Base-by-base conservation (phyloP, 768 basidiomycete genomes). In the Rhodotorula graminis region DNA sequence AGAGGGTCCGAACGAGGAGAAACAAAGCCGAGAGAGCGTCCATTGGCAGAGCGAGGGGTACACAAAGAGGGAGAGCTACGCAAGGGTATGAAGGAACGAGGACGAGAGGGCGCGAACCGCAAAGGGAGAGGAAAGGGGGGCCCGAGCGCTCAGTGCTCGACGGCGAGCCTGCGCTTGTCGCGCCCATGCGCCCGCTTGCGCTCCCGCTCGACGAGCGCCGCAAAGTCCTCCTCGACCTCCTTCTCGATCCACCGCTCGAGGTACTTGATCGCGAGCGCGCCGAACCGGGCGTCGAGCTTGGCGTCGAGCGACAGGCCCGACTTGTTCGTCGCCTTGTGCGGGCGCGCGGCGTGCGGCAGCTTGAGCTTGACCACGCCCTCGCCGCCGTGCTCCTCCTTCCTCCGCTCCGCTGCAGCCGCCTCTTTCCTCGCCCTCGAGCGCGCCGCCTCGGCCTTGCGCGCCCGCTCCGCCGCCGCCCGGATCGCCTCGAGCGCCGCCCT, bases 201-300 rank as follows among this genome's bases (percentile, higher is more conserved):
- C 58, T 42, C 37, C 37, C 37, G 25, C 25, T 52, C 21, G 4
- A 64, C 33, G 37, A 29, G 33, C 23, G 16, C 37, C 25, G 12
- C 33, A 33, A 64, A 50, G 47, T 64, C 62, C 37, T 40, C 19
- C 62, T 64, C 49, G 50, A 64, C 62, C 50, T 64, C 62, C 50
- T 64, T 33, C 27, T 64, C 49, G 50, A 64, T 52, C 25, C 37
- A 64, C 15, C 50, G 33, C 33, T 53, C 62, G 25, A 64, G 37
- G 8, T 31, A 49, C 25, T 40, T 7, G 25, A 64, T 40, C 58
- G 25, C 37, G 40, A 37, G 23, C 33, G 21, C 23, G 21, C 60
- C 60, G 10, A 61, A 53, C 33, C 8, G n/a, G 50, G 31, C 50
- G 7, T 64, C 33, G 37, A 64, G 50, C 37, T 53, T 64, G 50